A percentile compares a stretch with the other conserved stretches of the same genome.
Evolutionary conservation across 192 early-diverging fungal genomes (phyloP).

Genomic region (Allomyces macrogynus): DNA sequence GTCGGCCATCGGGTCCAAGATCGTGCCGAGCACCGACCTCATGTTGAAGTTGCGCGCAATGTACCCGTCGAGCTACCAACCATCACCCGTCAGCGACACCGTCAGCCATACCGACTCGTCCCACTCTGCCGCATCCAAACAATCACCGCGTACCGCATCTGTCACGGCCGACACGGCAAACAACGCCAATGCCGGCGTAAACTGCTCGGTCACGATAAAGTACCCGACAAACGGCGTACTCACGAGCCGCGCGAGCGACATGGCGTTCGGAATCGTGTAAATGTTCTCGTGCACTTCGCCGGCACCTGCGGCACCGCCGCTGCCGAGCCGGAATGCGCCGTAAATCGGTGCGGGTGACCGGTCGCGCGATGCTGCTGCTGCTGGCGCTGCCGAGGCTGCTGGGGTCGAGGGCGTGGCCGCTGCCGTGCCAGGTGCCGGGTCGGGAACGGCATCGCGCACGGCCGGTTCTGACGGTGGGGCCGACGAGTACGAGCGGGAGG

Average conservation of each 20-base stretch:
- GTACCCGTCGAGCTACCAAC: constrained; percentile 47
- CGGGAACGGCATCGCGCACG: too few relatives aligned
- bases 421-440: too few relatives aligned
- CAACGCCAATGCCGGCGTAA: constrained; percentile 43
- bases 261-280: constrained; percentile 70
- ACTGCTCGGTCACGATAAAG: constrained; percentile 54
- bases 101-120: too few relatives aligned
- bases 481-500: too few relatives aligned
- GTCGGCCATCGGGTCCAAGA: constrained; percentile 84
- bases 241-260: constrained; percentile 61
- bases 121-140: background rate
- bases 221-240: constrained; percentile 76
- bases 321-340: too few relatives aligned
- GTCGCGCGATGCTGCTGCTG: too few relatives aligned
- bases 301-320: too few relatives aligned
- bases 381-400: too few relatives aligned
- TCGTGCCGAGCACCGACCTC: constrained; percentile 66
- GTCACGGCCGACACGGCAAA: constrained; percentile 69
- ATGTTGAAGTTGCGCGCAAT: constrained; percentile 74
- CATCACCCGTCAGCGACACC: background rate
- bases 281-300: constrained; percentile 43
- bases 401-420: too few relatives aligned
- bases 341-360: too few relatives aligned
- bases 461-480: too few relatives aligned
- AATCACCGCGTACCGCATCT: constrained; percentile 36